A percentile compares a stretch with the other conserved stretches of the same genome.
phyloP scores from a whole-genome alignment of 78 protist species.

The slime mould (Dictyostelium discoideum) region dicty_2.7 NC_007090.3:1366001-1366500 shows the following conservation, averaged over 20 bases:
- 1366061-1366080: background rate
- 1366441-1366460: conserved; percentile 60
- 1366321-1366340: conserved; percentile 51
- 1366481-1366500: conserved; percentile 38
- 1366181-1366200: background rate
- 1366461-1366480: conserved; percentile 30
- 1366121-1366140: background rate
- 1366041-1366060: background rate
- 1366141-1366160: background rate
- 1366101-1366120: background rate
- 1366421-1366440: conserved; percentile 50
- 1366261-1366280: conserved; percentile 50
- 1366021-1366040: background rate
- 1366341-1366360: conserved; percentile 34
- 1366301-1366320: conserved; percentile 46
- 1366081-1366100: background rate
- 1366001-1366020: conserved; percentile 10
- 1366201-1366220: conserved; percentile 32
- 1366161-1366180: background rate
- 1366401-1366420: conserved; percentile 43
- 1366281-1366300: conserved; percentile 26
- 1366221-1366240: conserved; percentile 6
- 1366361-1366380: conserved; percentile 24
- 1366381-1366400: conserved; percentile 40
- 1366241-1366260: conserved; percentile 53